Evolutionary conservation across 106 monocot species (phyloP), one percentile per base, ranked within the genome.

Genomic region (Xerophyta viscosa): DNA sequence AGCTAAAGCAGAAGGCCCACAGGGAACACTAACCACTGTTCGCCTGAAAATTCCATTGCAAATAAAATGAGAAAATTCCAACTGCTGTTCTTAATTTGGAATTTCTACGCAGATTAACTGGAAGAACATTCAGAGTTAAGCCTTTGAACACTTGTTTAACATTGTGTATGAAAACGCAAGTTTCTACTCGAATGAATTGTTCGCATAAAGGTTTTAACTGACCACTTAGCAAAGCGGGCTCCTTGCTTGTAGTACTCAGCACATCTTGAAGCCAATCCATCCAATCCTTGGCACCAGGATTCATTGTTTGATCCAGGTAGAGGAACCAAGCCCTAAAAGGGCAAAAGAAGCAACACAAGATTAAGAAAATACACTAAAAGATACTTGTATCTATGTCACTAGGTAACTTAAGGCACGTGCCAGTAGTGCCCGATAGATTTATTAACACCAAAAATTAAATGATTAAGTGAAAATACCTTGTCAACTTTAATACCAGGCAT

Each of bases 261-360:
- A 69, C 67, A 77, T 48, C 92, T 79, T 58, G 92, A 83, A 12
- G 92, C 92, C 71, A 92, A 61, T 22, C 83, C 92, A 74, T 93
- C 92, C 63, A 93, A 80, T 23, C 92, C 92, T 77, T 93, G 92
- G 63, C 92, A 93, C 92, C 92, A 93, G 3, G 92, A 87, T 60
- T 93, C 92, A 44, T 80, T 83, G 41, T 93, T 93, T 56, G 92
- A 93, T 41, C 92, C 92, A 20, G 92, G 87, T 31, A 93, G 65
- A 24, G 92, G 87, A 50, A 86, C 87, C 68, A 93, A 66, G 52
- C 92, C 92, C 92, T 92, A 6, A 19, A 48, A 29, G 52, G 29
- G 4, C 23, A 5, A 51, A 41, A 66, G 11, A n/a, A 56, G 11
- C 33, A 36, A 6, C 33, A 36, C 33, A 6, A 36, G 7, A 36